A percentile compares a stretch with the other conserved stretches of the same genome.
These are phyloP conservation scores for Pseudogymnoascus sp. DNA, from an alignment of 2,329 filamentous ascomycete species.

Conservation along the genomic window DNA sequence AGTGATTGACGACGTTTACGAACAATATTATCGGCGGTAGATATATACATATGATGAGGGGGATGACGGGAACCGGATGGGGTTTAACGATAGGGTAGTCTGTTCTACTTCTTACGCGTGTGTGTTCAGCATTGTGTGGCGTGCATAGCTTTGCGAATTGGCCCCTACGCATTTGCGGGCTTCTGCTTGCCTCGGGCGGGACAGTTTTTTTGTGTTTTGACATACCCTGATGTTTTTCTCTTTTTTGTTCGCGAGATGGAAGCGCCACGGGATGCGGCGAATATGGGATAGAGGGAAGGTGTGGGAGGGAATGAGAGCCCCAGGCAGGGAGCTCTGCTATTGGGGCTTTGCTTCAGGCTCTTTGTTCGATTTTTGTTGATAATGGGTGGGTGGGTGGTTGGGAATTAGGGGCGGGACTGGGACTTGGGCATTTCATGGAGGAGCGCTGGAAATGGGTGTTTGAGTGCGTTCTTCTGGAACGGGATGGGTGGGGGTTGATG, in stretches of 20 bases:
- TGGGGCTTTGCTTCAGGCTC: neutral
- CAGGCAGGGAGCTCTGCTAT: neutral
- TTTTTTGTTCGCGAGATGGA: neutral
- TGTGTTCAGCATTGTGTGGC: conserved; percentile 4
- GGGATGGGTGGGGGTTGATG: neutral
- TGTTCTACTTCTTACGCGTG: neutral
- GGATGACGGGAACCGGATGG: neutral
- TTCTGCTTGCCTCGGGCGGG: neutral
- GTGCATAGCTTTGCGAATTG: conserved; percentile 5
- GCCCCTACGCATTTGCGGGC: neutral
- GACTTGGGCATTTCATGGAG: conserved; percentile 1
- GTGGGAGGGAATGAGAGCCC: neutral
- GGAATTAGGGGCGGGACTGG: neutral
- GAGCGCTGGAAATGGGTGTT: conserved; percentile 2
- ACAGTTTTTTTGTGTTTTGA: conserved; percentile 4
- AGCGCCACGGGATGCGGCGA: neutral
- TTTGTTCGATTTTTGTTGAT: neutral
- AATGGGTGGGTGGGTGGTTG: neutral
- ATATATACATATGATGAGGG: conserved; percentile 7
- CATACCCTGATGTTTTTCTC: conserved; percentile 2
- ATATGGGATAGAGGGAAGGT: neutral
- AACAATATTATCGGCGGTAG: conserved; percentile 3
- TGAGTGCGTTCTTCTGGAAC: neutral
- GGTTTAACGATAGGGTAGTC: neutral
- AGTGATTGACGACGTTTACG: conserved; percentile 6